A percentile compares a stretch with the other conserved stretches of the same genome.
phyloP scores from a whole-genome alignment of 257 asterid species.

The Buddleja alternifolia region DNA sequence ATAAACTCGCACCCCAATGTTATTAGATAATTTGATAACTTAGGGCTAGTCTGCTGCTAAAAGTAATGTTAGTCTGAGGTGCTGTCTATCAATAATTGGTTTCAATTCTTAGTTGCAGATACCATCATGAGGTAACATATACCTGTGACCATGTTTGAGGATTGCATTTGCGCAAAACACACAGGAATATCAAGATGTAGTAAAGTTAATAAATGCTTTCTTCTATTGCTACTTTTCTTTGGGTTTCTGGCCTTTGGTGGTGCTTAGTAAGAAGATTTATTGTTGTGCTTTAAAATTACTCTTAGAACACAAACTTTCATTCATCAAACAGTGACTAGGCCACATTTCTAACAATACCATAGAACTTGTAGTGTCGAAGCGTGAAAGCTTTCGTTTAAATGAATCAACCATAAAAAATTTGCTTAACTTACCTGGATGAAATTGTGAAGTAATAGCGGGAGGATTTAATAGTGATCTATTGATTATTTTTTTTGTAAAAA shows the following conservation, averaged over 20 bases:
- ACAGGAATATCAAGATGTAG: neutral
- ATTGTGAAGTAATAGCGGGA: neutral
- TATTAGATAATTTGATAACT: neutral
- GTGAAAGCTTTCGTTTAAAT: neutral
- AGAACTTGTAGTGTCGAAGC: neutral
- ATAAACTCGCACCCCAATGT: neutral
- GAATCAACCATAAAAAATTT: neutral
- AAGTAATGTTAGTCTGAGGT: neutral
- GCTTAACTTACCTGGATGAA: neutral
- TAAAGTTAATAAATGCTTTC: neutral
- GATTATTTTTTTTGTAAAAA: neutral
- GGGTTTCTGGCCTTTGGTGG: neutral
- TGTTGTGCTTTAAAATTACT: neutral
- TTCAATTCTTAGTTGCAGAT: slow-evolving; percentile 1
- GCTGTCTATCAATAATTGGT: neutral
- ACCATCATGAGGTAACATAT: neutral
- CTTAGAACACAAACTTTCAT: neutral
- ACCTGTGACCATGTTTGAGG: neutral
- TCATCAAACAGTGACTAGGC: no score
- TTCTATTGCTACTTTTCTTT: neutral
- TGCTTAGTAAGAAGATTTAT: neutral
- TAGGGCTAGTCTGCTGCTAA: slow-evolving; percentile 22
- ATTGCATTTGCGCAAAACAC: neutral
- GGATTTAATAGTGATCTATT: neutral
- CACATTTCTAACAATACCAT: neutral